These are phyloP conservation scores for Rhynchosporium agropyri DNA, from an alignment of 2,329 filamentous ascomycete species.

Conservation along the genomic window DNA sequence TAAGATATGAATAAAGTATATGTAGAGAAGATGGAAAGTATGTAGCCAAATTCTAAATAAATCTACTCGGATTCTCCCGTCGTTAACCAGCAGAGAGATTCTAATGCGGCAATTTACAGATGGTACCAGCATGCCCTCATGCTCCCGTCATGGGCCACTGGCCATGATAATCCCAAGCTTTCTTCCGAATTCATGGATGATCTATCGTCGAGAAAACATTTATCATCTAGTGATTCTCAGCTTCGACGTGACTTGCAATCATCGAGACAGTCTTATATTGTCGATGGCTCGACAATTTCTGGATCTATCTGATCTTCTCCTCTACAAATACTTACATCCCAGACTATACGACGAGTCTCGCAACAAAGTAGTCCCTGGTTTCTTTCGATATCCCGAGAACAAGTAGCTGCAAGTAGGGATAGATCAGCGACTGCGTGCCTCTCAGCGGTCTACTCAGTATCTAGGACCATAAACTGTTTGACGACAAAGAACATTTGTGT, in stretches of 20 bases:
- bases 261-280: constrained; percentile 3
- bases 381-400: constrained; percentile 2
- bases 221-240: constrained; percentile 2
- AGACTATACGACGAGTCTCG: not conserved
- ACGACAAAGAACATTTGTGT: not conserved
- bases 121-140: not conserved
- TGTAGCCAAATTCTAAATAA: too few relatives aligned
- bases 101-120: too few relatives aligned
- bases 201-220: not conserved
- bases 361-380: constrained; percentile 6
- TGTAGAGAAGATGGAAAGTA: not conserved
- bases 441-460: constrained; percentile 2
- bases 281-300: constrained; percentile 4
- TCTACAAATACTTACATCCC: not conserved
- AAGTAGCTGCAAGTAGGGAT: not conserved
- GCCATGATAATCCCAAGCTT: constrained; percentile 4
- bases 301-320: constrained; percentile 2
- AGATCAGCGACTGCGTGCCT: not conserved
- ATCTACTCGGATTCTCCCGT: too few relatives aligned
- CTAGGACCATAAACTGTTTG: constrained; percentile 5
- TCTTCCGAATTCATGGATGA: constrained; percentile 2
- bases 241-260: not conserved
- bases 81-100: too few relatives aligned
- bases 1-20: not conserved
- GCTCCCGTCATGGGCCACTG: not conserved